These are phyloP conservation scores for Floccularia luteovirens DNA, from an alignment of 768 basidiomycete species.

Conservation along the genomic window DNA sequence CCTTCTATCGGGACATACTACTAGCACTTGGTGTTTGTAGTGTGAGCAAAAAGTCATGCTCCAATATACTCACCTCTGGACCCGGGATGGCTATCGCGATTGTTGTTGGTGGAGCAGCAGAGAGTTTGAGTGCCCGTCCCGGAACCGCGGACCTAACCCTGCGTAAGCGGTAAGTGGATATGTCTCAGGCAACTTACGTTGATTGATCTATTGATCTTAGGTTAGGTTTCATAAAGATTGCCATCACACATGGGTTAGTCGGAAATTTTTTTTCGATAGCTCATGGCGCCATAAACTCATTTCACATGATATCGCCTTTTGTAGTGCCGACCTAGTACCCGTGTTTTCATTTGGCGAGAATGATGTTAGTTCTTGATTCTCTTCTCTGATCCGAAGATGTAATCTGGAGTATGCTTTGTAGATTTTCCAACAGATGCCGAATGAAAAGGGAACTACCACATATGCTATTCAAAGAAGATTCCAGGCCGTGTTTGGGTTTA, in stretches of 20 bases:
- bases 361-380: constrained; percentile 53
- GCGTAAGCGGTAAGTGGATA: constrained; percentile 44
- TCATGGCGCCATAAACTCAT: constrained; percentile 1
- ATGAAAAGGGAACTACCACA: constrained; percentile 84
- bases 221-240: constrained; percentile 92
- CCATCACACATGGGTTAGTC: constrained; percentile 78
- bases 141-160: constrained; percentile 93
- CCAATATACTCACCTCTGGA: constrained; percentile 71
- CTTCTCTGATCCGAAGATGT: constrained; percentile 1
- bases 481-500: constrained; percentile 91
- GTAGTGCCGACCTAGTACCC: constrained; percentile 89
- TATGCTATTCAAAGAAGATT: constrained; percentile 87
- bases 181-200: not conserved
- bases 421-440: constrained; percentile 98
- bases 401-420: constrained; percentile 27
- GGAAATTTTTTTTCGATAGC: constrained; percentile 3
- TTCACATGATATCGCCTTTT: not conserved
- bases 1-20: constrained; percentile 89
- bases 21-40: constrained; percentile 86
- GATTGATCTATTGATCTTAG: constrained; percentile 22
- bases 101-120: constrained; percentile 94
- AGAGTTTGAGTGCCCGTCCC: constrained; percentile 88
- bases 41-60: constrained; percentile 86
- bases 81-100: constrained; percentile 77
- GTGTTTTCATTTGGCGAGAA: constrained; percentile 99